These are phyloP conservation scores for Talaromyces adpressus DNA, from an alignment of 495 filamentous ascomycete species.

Conservation along the genomic window DNA sequence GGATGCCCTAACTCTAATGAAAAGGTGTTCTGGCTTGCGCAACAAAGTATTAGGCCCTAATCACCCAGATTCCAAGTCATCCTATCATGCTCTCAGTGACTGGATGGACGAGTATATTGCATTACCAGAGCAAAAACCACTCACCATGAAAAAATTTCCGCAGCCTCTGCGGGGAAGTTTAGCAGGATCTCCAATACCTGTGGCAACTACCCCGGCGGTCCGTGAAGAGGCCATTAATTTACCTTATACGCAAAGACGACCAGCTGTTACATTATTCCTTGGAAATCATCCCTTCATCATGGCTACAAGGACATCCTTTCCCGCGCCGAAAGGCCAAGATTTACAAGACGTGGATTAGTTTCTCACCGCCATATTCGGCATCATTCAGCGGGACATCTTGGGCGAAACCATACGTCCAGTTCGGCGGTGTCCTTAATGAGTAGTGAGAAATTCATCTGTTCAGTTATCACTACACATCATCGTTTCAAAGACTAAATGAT, in stretches of 20 bases:
- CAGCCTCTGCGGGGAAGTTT: neutral
- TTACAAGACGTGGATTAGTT: neutral
- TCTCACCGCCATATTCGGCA: neutral
- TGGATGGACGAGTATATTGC: slow-evolving; percentile 1
- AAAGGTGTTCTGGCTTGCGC: slow-evolving; percentile 5
- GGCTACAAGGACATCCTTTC: neutral
- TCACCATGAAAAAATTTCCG: neutral
- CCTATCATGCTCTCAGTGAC: neutral
- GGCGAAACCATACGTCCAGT: too few relatives aligned
- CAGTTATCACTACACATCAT: too few relatives aligned
- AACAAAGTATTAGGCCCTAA: slow-evolving; percentile 7
- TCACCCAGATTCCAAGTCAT: slow-evolving; percentile 8
- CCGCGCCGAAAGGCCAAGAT: neutral
- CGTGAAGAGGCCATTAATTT: neutral
- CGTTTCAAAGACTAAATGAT: too few relatives aligned
- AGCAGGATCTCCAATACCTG: neutral
- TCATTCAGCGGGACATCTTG: too few relatives aligned
- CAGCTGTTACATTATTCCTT: neutral
- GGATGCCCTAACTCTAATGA: neutral
- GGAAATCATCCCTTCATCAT: neutral
- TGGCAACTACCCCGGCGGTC: neutral
- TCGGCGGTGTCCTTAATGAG: too few relatives aligned
- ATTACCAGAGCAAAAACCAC: neutral
- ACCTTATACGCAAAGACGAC: neutral
- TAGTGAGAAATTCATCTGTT: too few relatives aligned